A percentile compares a stretch with the other conserved stretches of the same genome.
These are phyloP conservation scores for Phytophthora tentaculata DNA, from an alignment of 352 stramenopile genomes.

Conservation along the genomic window DNA sequence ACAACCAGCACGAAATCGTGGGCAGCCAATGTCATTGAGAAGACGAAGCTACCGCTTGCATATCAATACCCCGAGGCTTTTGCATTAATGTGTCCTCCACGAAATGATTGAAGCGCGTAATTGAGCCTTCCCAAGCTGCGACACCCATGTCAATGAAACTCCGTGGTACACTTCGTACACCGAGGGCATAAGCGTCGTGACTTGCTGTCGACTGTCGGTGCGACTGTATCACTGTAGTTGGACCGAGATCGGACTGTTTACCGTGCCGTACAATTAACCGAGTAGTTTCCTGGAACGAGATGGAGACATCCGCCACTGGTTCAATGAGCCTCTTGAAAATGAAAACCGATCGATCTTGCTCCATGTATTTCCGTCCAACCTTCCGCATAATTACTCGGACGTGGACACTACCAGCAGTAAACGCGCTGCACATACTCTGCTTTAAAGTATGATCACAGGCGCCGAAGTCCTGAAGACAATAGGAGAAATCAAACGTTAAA, in stretches of 20 bases:
- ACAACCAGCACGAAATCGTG: too few relatives aligned
- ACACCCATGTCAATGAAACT: conserved; percentile 35
- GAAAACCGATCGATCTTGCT: conserved; percentile 27
- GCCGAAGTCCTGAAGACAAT: conserved; percentile 14
- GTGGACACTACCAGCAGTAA: conserved; percentile 22
- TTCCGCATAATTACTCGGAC: conserved; percentile 31
- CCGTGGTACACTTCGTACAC: conserved; percentile 11
- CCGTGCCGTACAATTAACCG: conserved; percentile 21
- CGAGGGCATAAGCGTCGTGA: conserved; percentile 22
- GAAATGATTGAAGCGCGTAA: conserved; percentile 33
- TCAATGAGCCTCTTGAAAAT: conserved; percentile 31
- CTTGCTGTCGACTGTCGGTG: conserved; percentile 30
- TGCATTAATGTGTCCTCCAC: conserved; percentile 31
- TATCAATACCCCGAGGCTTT: conserved; percentile 6
- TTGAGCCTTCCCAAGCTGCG: conserved; percentile 30
- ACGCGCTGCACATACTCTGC: conserved; percentile 31
- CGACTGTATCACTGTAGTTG: conserved; percentile 26
- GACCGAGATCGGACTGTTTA: conserved; percentile 12
- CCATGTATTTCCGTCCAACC: conserved; percentile 27
- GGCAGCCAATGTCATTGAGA: too few relatives aligned
- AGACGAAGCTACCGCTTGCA: too few relatives aligned
- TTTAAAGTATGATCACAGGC: conserved; percentile 17
- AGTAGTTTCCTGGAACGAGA: conserved; percentile 32
- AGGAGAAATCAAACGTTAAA: neutral
- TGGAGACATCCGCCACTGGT: conserved; percentile 17